Evolutionary conservation across 495 filamentous ascomycete genomes (phyloP).

Genomic region (Tuber brumale): DNA sequence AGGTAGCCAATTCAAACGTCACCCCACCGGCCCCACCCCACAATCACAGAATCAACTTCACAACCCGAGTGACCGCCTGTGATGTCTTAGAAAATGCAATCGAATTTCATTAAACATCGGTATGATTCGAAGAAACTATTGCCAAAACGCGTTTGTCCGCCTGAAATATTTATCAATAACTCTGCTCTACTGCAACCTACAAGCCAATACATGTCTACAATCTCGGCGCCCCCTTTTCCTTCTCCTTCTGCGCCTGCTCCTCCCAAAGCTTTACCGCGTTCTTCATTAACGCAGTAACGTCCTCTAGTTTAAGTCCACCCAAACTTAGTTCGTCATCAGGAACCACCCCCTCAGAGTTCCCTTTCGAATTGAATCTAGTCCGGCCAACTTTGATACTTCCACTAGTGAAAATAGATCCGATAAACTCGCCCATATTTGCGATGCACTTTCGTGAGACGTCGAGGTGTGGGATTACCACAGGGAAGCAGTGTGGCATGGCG

Average conservation of each 20-base stretch:
- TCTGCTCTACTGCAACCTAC: neutral
- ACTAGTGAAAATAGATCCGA: conserved; percentile 46
- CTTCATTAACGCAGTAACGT: conserved; percentile 50
- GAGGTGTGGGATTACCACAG: conserved; percentile 53
- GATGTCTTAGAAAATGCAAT: neutral
- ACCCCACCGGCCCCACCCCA: neutral
- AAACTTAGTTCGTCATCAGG: conserved; percentile 48
- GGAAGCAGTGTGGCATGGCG: conserved; percentile 87
- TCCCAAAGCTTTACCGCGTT: conserved; percentile 48
- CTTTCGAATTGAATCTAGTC: conserved; percentile 54
- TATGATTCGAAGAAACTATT: neutral
- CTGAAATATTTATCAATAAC: neutral
- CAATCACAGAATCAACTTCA: neutral
- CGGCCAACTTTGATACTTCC: conserved; percentile 40
- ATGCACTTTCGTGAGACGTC: conserved; percentile 50
- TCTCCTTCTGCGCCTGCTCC: conserved; percentile 39
- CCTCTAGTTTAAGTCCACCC: conserved; percentile 49
- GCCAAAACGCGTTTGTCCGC: neutral
- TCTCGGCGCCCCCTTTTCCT: conserved; percentile 11
- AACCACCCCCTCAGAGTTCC: conserved; percentile 49
- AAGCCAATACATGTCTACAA: conserved; percentile 11
- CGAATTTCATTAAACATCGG: neutral
- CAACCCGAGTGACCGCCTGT: neutral
- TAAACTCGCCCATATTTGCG: conserved; percentile 55
- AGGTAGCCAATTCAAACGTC: neutral